Percentiles rank a stretch among this genome's conserved stretches.
phyloP scores from a whole-genome alignment of 108 stramenopile genomes.

The Hondaea fermentalgiana region DNA sequence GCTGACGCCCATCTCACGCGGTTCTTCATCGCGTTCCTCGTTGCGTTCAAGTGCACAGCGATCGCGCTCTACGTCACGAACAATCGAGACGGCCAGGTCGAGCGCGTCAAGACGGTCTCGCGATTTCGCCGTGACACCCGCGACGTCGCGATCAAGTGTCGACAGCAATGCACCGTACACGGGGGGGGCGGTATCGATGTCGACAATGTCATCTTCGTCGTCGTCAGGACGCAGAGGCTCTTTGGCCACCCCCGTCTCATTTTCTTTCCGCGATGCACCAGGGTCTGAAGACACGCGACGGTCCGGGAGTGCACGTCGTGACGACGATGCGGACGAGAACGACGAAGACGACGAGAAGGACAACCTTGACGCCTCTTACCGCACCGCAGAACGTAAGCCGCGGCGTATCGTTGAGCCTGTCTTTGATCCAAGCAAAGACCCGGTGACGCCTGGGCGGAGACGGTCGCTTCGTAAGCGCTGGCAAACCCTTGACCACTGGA shows the following conservation, averaged over 20 bases:
- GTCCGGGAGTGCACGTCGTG: neutral
- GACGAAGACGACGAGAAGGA: neutral
- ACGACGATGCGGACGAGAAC: neutral
- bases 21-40: too few species aligned
- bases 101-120: too few species aligned
- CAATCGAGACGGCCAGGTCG: too few species aligned
- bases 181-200: too few species aligned
- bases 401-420: neutral
- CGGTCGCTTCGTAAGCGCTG: neutral
- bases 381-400: neutral
- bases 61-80: too few species aligned
- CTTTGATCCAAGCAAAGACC: neutral
- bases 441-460: neutral
- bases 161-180: too few species aligned
- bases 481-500: neutral
- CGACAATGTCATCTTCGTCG: too few species aligned
- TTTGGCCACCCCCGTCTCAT: neutral
- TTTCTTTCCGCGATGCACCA: neutral
- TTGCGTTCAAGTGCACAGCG: too few species aligned
- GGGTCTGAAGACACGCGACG: neutral
- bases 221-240: neutral
- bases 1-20: too few species aligned
- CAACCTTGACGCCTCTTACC: neutral
- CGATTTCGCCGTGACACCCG: too few species aligned
- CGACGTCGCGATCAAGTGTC: too few species aligned